A percentile compares a stretch with the other conserved stretches of the same genome.
These are phyloP conservation scores for Mrakiaceae sp. DNA, from an alignment of 1,284 basidiomycete species.

Conservation along the genomic window DNA sequence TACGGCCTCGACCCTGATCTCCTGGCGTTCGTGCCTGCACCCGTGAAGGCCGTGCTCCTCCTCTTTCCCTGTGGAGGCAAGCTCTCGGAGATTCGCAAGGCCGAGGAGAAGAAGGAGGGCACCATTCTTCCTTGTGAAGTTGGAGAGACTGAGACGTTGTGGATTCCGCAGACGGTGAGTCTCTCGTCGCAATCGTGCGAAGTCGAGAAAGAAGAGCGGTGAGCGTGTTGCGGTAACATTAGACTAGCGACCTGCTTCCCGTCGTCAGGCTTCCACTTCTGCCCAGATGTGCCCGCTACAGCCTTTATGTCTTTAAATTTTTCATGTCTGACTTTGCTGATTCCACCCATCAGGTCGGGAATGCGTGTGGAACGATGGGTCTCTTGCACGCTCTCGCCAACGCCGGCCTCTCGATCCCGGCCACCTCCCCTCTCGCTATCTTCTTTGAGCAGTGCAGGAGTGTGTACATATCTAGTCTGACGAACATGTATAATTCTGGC, in stretches of 20 bases:
- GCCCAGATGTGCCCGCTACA: not conserved
- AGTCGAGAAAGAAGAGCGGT: too few relatives aligned
- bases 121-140: not conserved
- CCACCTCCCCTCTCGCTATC: slow-evolving; percentile 47
- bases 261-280: not conserved
- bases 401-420: slow-evolving; percentile 44
- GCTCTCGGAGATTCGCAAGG: slow-evolving; percentile 45
- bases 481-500: too few relatives aligned
- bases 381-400: slow-evolving; percentile 69
- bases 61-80: slow-evolving; percentile 51
- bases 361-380: slow-evolving; percentile 83
- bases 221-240: too few relatives aligned
- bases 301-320: not conserved
- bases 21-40: slow-evolving; percentile 52
- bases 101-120: slow-evolving; percentile 33
- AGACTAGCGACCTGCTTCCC: too few relatives aligned
- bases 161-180: slow-evolving; percentile 40
- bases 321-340: not conserved
- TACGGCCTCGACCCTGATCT: slow-evolving; percentile 73
- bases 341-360: slow-evolving; percentile 48
- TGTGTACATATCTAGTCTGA: slow-evolving; percentile 21
- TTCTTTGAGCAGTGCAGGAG: slow-evolving; percentile 56
- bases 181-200: not conserved
- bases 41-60: slow-evolving; percentile 66
- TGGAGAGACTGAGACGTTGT: slow-evolving; percentile 27